Conservation (phyloP, 305 asterid species). For the Fraxinus platypoda region DNA sequence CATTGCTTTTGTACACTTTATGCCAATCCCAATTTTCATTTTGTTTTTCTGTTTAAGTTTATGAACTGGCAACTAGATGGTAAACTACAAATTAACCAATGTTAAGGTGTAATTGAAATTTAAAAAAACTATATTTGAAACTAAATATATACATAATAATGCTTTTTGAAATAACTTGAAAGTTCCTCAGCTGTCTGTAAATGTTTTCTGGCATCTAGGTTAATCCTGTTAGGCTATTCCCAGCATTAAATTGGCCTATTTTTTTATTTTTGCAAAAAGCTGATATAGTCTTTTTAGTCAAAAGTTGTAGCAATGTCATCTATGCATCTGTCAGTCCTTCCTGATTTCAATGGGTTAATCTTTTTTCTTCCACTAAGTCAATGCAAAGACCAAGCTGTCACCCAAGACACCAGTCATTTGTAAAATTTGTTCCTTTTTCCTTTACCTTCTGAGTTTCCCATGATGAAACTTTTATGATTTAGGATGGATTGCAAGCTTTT, state of each 20-base stretch:
- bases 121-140: background rate
- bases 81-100: conserved; percentile 5
- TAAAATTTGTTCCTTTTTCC: background rate
- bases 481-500: background rate
- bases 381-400: background rate
- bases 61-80: background rate
- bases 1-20: background rate
- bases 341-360: background rate
- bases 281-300: background rate
- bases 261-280: background rate
- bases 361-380: background rate
- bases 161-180: background rate
- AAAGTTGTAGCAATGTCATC: background rate
- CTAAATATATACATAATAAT: conserved; percentile 3
- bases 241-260: background rate
- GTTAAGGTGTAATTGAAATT: background rate
- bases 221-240: background rate
- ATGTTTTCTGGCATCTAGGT: background rate
- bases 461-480: background rate
- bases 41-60: background rate
- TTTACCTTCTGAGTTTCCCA: background rate
- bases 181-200: background rate
- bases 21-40: conserved; percentile 7
- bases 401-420: background rate
- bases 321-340: background rate